Evolutionary conservation across 2,329 filamentous ascomycete species (phyloP).

Genomic region (Colletotrichum eleusines): DNA sequence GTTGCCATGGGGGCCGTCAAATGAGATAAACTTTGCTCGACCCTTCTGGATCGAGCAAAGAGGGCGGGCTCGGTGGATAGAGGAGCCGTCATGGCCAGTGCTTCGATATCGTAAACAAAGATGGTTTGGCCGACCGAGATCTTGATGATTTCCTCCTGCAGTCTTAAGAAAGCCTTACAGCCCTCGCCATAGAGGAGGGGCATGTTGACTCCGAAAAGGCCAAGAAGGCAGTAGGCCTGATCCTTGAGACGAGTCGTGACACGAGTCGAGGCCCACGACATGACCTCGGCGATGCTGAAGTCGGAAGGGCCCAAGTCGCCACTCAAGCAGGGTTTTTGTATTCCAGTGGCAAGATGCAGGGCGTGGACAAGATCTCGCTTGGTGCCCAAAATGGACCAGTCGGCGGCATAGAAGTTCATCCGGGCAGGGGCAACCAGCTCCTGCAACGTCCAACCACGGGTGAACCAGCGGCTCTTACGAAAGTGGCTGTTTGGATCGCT

Average conservation of each 20-base stretch:
- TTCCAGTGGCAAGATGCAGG: neutral
- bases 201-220: conserved; percentile 53
- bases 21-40: neutral
- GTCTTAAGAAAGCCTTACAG: conserved; percentile 49
- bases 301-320: neutral
- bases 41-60: neutral
- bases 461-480: conserved; percentile 37
- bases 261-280: conserved; percentile 52
- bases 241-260: conserved; percentile 49
- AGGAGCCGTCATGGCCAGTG: conserved; percentile 1
- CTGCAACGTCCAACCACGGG: conserved; percentile 40
- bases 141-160: conserved; percentile 53
- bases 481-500: neutral
- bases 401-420: conserved; percentile 25
- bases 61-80: neutral
- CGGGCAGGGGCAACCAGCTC: conserved; percentile 38
- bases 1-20: conserved; percentile 1
- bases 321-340: neutral
- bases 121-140: conserved; percentile 51
- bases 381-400: conserved; percentile 28
- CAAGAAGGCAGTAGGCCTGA: conserved; percentile 52
- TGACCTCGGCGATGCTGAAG: conserved; percentile 47
- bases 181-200: conserved; percentile 53
- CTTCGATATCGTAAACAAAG: conserved; percentile 45
- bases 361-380: neutral